phyloP scores from a whole-genome alignment of 805 yeast genomes.

The Cyberlindnera samutprakarnensis region DNA sequence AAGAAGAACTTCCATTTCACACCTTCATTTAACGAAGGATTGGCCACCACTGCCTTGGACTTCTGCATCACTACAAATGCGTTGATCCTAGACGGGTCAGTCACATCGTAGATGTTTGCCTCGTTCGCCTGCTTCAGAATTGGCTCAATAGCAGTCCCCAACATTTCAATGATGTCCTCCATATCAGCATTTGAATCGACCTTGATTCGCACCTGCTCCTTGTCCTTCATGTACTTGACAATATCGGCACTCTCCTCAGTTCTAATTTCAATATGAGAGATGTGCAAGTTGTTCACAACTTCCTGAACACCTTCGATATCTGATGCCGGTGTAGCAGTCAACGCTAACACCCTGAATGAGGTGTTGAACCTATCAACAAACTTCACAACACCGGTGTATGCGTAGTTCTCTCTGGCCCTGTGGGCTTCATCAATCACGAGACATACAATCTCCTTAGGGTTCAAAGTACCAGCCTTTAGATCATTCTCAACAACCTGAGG shows the following conservation, averaged over 20 bases:
- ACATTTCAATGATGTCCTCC: constrained; percentile 41
- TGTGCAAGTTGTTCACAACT: constrained; percentile 62
- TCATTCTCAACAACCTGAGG: constrained; percentile 97
- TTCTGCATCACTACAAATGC: constrained; percentile 67
- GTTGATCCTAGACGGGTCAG: constrained; percentile 62
- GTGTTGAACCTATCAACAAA: constrained; percentile 54
- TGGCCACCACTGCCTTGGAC: constrained; percentile 46
- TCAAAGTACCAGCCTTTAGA: constrained; percentile 60
- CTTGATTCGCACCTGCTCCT: constrained; percentile 50
- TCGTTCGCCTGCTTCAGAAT: constrained; percentile 56
- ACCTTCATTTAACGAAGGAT: constrained; percentile 56
- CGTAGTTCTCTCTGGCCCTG: constrained; percentile 82
- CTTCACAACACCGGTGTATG: constrained; percentile 78
- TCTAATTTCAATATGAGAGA: constrained; percentile 76
- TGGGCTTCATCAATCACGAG: constrained; percentile 95
- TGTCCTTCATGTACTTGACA: constrained; percentile 65
- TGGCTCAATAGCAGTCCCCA: constrained; percentile 64
- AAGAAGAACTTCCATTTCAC: constrained; percentile 66
- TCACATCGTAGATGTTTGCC: constrained; percentile 51
- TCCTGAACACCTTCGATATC: constrained; percentile 83
- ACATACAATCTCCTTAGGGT: constrained; percentile 69
- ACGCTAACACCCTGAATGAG: constrained; percentile 69
- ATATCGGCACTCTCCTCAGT: constrained; percentile 82
- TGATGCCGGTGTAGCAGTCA: constrained; percentile 95
- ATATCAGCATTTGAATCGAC: constrained; percentile 51